Percentiles rank a stretch among this genome's conserved stretches.
Evolutionary conservation across 2,329 filamentous ascomycete genomes (phyloP).

Genomic region (Colletotrichum godetiae): DNA sequence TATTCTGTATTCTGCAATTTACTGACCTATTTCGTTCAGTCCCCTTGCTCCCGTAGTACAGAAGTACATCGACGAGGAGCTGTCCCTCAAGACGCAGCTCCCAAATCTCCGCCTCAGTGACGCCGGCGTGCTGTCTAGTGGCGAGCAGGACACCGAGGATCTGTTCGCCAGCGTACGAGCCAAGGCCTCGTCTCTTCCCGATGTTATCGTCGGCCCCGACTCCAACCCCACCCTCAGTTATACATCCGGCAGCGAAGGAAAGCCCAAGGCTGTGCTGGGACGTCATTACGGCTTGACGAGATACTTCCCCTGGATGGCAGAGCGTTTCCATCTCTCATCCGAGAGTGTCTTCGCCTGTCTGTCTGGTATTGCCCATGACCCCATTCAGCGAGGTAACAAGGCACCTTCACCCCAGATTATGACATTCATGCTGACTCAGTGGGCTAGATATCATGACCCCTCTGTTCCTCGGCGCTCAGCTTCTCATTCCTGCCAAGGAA

Average conservation of each 20-base stretch:
- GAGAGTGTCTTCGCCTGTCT: neutral
- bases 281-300: conserved; percentile 87
- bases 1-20: neutral
- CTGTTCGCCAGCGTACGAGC: conserved; percentile 66
- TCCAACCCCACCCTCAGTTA: conserved; percentile 81
- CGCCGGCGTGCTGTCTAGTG: conserved; percentile 79
- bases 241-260: conserved; percentile 75
- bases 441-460: conserved; percentile 84
- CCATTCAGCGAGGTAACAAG: conserved; percentile 67
- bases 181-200: conserved; percentile 68
- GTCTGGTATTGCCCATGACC: conserved; percentile 69
- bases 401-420: conserved; percentile 54
- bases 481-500: conserved; percentile 55
- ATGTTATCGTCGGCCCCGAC: conserved; percentile 87
- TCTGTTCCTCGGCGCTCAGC: conserved; percentile 73
- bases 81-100: conserved; percentile 78
- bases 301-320: conserved; percentile 95
- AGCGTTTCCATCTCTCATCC: conserved; percentile 74
- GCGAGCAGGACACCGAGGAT: conserved; percentile 73
- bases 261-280: conserved; percentile 69
- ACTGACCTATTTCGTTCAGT: conserved; percentile 47
- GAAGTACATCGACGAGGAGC: conserved; percentile 77
- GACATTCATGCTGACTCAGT: neutral
- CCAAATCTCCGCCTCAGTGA: conserved; percentile 79
- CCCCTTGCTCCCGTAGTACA: conserved; percentile 60